Base-by-base conservation (phyloP, 2,329 filamentous ascomycete genomes). In the Colletotrichum gigasporum region DNA sequence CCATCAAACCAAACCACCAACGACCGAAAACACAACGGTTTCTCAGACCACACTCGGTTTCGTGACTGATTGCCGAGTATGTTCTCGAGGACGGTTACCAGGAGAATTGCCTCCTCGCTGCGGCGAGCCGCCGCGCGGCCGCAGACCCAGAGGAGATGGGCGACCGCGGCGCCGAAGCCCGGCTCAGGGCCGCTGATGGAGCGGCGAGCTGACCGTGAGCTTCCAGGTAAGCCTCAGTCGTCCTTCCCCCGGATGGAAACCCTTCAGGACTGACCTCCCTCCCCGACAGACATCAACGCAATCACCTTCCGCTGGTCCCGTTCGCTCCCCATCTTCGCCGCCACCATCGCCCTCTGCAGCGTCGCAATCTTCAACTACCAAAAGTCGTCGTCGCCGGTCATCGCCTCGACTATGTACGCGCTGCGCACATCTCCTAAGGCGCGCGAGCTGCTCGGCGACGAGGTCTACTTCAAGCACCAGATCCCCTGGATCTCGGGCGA, bases 351-450 rank as follows among this genome's bases (percentile, higher is more conserved):
- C 50, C 83, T 85, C 58, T 91, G 90, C 69, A 90, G 90, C 69
- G 81, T 96, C 65, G 93, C 91, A 70, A 97, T 99, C 78, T 98
- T 99, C 91, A 99, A 99, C 86, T 98, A 99, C 87, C 95, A 99
- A 78, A 97, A 97, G 78, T 88, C 90, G 61, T 93, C 92, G n/a
- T 93, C 90, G 24, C 92, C 91, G 57, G 87, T 95, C 28, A 92
- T 97, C n/a, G 89, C 89, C 58, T 93, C 91, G 58, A 96, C 94
- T 4, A 87, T 99, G 26, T 99, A 98, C 83, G 92, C 95, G 1
- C 86, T 99, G 68, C 92, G 96, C 68, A 96, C 92, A 3, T 93
- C 91, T 61, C 81, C 87, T 3, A 80, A 83, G 63, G 96, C 94
- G 45, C 89, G 94, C 72, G 89, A 89, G 61, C 81, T 90, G 45